A percentile compares a stretch with the other conserved stretches of the same genome.
Conservation (phyloP, 352 stramenopile species). For the Globisporangium okanoganense region DNA sequence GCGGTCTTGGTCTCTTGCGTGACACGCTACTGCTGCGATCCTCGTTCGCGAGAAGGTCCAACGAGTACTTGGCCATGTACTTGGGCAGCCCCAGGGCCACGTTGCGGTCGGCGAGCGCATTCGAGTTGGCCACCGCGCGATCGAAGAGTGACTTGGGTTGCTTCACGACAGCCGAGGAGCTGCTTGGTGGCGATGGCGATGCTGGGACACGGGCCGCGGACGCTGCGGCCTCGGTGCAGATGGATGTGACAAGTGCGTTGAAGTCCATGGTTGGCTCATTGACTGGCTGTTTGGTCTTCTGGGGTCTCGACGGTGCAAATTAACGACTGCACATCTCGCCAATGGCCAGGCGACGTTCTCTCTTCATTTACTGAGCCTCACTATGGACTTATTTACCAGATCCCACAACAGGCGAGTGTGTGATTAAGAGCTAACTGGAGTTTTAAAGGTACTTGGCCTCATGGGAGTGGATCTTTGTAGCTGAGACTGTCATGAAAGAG, state of each 20-base stretch:
- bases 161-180: not conserved
- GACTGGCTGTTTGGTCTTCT: not conserved
- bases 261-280: not conserved
- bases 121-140: not conserved
- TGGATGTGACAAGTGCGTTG: not conserved
- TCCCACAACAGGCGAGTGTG: no score
- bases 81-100: not conserved
- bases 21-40: not conserved
- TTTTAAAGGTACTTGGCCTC: no score
- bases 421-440: no score
- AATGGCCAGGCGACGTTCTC: not conserved
- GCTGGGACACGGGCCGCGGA: not conserved
- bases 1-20: not conserved
- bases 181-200: not conserved
- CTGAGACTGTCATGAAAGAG: no score
- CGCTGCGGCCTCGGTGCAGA: not conserved
- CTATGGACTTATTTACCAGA: no score
- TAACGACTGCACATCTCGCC: not conserved
- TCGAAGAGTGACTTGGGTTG: conserved; percentile 1
- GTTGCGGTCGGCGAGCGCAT: not conserved
- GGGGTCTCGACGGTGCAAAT: not conserved
- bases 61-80: conserved; percentile 3
- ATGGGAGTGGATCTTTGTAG: no score
- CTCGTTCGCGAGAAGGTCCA: not conserved
- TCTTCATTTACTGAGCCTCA: no score